Percentiles rank a stretch among this genome's conserved stretches.
phyloP scores from a whole-genome alignment of 208 protist genomes.

The Phytomonas francai region DNA sequence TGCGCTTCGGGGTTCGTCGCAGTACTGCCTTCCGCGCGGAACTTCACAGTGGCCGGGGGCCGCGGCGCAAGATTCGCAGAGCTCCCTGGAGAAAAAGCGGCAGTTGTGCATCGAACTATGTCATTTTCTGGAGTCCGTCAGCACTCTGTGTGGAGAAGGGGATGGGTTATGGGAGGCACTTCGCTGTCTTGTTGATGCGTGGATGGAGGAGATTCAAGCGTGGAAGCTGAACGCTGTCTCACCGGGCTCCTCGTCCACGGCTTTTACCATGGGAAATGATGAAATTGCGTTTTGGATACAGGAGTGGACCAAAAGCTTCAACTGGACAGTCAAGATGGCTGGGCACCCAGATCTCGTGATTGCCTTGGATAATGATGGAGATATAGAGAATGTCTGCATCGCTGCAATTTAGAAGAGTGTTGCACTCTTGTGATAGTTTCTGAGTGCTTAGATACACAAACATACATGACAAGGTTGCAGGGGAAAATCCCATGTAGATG shows the following conservation, averaged over 20 bases:
- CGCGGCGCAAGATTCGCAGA: background rate
- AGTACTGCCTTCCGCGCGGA: background rate
- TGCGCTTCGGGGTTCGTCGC: too few relatives aligned
- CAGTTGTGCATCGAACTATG: conserved; percentile 11
- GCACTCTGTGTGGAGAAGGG: conserved; percentile 26
- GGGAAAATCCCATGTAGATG: too few relatives aligned
- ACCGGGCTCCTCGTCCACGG: too few relatives aligned
- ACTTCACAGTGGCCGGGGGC: background rate
- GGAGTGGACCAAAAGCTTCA: conserved; percentile 40
- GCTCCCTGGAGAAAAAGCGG: background rate
- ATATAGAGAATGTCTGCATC: too few relatives aligned
- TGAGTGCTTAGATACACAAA: too few relatives aligned
- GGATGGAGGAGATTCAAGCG: too few relatives aligned
- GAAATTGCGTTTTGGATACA: conserved; percentile 9
- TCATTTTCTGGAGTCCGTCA: conserved; percentile 28
- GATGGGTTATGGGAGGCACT: conserved; percentile 19
- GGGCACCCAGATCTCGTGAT: conserved; percentile 28
- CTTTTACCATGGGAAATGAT: too few relatives aligned
- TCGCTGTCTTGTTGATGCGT: too few relatives aligned
- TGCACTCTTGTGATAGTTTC: too few relatives aligned
- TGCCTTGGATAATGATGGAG: background rate
- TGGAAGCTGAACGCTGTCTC: too few relatives aligned
- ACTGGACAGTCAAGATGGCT: conserved; percentile 39
- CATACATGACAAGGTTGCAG: too few relatives aligned
- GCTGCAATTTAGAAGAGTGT: too few relatives aligned